phyloP scores from a whole-genome alignment of 1,284 basidiomycete genomes.

The Puccinia sorghi region DNA sequence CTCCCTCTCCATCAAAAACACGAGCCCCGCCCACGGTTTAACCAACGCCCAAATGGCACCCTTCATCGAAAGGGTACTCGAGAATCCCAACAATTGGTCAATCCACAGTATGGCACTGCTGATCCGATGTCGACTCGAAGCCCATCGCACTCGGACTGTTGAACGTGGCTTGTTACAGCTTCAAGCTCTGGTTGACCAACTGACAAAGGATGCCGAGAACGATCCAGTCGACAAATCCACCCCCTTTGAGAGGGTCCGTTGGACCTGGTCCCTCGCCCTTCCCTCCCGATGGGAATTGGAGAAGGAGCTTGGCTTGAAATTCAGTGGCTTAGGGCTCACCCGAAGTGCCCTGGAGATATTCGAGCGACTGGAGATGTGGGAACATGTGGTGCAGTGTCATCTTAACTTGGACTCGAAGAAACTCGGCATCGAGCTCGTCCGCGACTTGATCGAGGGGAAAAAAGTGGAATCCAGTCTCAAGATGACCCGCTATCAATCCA shows the following conservation, averaged over 20 bases:
- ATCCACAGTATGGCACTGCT: constrained; percentile 91
- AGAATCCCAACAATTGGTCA: constrained; percentile 84
- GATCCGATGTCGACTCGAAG: constrained; percentile 82
- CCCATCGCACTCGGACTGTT: constrained; percentile 80
- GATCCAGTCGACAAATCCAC: constrained; percentile 22
- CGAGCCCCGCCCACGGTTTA: constrained; percentile 74
- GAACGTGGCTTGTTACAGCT: constrained; percentile 85
- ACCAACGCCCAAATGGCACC: constrained; percentile 86
- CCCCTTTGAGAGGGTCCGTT: constrained; percentile 69
- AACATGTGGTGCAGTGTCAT: constrained; percentile 84
- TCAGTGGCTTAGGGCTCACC: constrained; percentile 77
- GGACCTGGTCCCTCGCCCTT: constrained; percentile 74
- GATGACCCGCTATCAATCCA: constrained; percentile 60
- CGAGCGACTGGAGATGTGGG: constrained; percentile 93
- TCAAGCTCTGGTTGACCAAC: constrained; percentile 89
- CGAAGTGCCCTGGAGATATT: constrained; percentile 87
- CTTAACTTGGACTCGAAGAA: constrained; percentile 75
- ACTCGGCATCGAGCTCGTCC: constrained; percentile 74
- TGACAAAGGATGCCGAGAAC: constrained; percentile 62
- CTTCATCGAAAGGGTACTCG: constrained; percentile 79
- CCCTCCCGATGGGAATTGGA: constrained; percentile 91
- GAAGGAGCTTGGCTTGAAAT: constrained; percentile 77
- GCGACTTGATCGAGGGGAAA: constrained; percentile 76
- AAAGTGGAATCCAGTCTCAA: constrained; percentile 78
- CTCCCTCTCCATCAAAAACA: constrained; percentile 85